A percentile compares a stretch with the other conserved stretches of the same genome.
Conservation (phyloP, 73 alveolate species). For the Paramecium primaurelia region DNA sequence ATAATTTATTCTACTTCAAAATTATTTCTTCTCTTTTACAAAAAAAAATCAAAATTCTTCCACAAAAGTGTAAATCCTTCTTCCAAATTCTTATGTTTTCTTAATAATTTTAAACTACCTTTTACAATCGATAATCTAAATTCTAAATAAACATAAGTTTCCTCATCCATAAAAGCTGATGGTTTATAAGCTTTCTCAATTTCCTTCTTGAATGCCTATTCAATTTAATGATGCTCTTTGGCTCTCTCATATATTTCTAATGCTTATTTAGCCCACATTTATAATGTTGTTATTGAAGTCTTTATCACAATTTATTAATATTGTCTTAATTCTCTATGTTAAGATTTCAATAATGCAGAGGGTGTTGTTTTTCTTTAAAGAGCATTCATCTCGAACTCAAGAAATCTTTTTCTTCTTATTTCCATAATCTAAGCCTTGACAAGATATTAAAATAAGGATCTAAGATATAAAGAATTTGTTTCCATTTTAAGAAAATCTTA, state of each 20-base stretch:
- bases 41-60: not conserved
- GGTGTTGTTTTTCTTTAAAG: not conserved
- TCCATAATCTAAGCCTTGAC: not conserved
- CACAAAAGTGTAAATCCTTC: slow-evolving; percentile 32
- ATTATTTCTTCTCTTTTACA: slow-evolving; percentile 5
- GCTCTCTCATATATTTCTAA: slow-evolving; percentile 8
- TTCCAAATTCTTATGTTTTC: slow-evolving; percentile 17
- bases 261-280: not conserved
- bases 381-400: not conserved
- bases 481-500: not conserved
- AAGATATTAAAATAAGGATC: not conserved
- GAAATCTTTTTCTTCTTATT: not conserved
- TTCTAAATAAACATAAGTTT: slow-evolving; percentile 9
- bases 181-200: not conserved
- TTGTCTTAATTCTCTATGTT: not conserved
- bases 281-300: not conserved
- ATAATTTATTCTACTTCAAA: not conserved
- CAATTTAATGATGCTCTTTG: not conserved
- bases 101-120: slow-evolving; percentile 1
- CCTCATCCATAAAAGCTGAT: not conserved
- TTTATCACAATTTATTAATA: slow-evolving; percentile 17
- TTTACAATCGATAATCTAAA: not conserved
- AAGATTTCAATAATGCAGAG: not conserved
- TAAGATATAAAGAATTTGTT: not conserved
- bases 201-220: not conserved